Conservation (phyloP, 2,329 filamentous ascomycete species). For the Fusarium coicis region DNA sequence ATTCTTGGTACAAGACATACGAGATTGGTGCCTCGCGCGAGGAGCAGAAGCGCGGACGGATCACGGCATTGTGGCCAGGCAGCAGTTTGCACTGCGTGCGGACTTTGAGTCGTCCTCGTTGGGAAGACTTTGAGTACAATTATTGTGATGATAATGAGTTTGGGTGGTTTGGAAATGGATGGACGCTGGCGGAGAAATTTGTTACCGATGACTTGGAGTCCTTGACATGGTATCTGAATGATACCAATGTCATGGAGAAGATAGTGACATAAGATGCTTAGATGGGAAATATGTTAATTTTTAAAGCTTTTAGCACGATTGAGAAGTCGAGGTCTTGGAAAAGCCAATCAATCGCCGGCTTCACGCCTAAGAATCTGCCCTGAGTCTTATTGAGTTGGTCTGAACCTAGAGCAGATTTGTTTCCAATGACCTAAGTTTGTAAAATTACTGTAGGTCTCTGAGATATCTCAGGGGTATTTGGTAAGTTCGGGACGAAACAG, state of each 20-base stretch:
- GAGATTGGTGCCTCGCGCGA: constrained; percentile 1
- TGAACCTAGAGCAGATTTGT: neutral
- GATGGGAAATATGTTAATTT: neutral
- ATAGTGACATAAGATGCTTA: neutral
- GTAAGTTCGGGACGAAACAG: too few relatives aligned
- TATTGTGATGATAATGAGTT: constrained; percentile 21
- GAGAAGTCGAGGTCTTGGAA: neutral
- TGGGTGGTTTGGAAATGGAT: constrained; percentile 21
- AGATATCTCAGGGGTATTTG: neutral
- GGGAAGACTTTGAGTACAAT: constrained; percentile 17
- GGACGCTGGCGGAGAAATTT: constrained; percentile 14
- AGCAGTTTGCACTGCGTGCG: constrained; percentile 18
- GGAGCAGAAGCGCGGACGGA: neutral
- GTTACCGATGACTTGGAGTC: constrained; percentile 13
- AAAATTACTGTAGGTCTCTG: neutral
- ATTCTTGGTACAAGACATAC: constrained; percentile 23
- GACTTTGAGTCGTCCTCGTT: constrained; percentile 1
- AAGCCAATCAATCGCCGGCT: too few relatives aligned
- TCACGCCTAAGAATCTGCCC: neutral
- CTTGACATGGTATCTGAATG: constrained; percentile 18
- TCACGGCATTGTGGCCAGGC: constrained; percentile 10
- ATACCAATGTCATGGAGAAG: constrained; percentile 7
- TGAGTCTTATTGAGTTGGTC: too few relatives aligned
- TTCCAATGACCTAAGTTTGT: rapidly evolving
- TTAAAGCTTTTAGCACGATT: neutral